phyloP scores from a whole-genome alignment of 345 rosid species.

The Punica granatum region DNA sequence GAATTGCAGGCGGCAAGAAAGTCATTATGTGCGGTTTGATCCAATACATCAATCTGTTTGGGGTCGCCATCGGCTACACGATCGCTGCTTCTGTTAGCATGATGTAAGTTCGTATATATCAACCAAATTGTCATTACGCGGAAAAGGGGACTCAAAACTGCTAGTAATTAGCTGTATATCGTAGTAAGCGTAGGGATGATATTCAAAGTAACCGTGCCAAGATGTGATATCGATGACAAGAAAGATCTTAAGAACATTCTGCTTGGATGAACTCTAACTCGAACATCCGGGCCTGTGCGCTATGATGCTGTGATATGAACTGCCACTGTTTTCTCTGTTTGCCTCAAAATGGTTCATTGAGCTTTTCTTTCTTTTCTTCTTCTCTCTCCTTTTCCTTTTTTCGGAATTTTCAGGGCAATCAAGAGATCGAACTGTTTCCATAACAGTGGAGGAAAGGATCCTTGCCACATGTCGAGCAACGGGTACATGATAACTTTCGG shows the following conservation, averaged over 20 bases:
- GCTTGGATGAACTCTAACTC: background rate
- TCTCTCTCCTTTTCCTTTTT: background rate
- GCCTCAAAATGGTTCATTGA: background rate
- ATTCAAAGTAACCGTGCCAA: too few species aligned
- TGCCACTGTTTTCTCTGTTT: background rate
- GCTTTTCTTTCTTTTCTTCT: background rate
- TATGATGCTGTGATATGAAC: background rate
- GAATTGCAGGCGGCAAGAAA: slow-evolving; percentile 28
- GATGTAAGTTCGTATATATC: slow-evolving; percentile 25
- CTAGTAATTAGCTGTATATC: too few species aligned
- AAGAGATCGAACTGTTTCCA: slow-evolving; percentile 83
- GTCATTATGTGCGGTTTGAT: slow-evolving; percentile 33
- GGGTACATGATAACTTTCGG: slow-evolving; percentile 76
- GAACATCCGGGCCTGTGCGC: background rate
- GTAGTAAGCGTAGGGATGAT: too few species aligned
- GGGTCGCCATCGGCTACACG: slow-evolving; percentile 44
- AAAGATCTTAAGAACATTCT: background rate
- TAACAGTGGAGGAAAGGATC: slow-evolving; percentile 50
- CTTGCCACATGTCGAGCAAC: slow-evolving; percentile 70
- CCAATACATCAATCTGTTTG: slow-evolving; percentile 43
- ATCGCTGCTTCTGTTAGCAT: slow-evolving; percentile 50
- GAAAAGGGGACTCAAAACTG: too few species aligned
- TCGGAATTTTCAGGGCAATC: slow-evolving; percentile 46
- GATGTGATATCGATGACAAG: too few species aligned
- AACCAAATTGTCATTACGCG: background rate